Evolutionary conservation across 2,329 filamentous ascomycete species (phyloP).

Genomic region (Monilinia fructigena): DNA sequence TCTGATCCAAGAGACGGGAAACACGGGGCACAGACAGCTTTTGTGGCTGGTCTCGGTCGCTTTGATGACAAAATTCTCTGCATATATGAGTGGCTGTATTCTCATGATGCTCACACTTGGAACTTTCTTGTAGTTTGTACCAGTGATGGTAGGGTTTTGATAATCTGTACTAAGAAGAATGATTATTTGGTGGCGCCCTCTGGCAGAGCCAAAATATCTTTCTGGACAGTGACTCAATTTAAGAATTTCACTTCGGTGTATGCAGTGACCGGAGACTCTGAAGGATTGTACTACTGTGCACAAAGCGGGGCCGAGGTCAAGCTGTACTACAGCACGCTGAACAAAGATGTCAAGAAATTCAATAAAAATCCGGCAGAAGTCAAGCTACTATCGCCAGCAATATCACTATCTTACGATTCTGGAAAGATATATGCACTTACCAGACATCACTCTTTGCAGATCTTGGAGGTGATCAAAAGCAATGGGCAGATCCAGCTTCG

Average conservation of each 20-base stretch:
- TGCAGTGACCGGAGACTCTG: slow-evolving; percentile 54
- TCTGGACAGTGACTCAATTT: slow-evolving; percentile 49
- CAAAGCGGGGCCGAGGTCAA: slow-evolving; percentile 41
- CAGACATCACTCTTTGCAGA: slow-evolving; percentile 53
- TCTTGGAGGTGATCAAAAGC: slow-evolving; percentile 47
- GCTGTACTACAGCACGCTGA: neutral
- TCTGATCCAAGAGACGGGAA: slow-evolving; percentile 45
- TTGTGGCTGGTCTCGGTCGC: slow-evolving; percentile 57
- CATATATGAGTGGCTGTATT: slow-evolving; percentile 63
- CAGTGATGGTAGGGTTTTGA: slow-evolving; percentile 52
- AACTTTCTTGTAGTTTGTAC: slow-evolving; percentile 63
- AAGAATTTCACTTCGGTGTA: slow-evolving; percentile 47
- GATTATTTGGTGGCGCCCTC: neutral
- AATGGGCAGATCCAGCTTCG: slow-evolving; percentile 33
- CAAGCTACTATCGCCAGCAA: slow-evolving; percentile 54
- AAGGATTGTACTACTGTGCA: slow-evolving; percentile 57
- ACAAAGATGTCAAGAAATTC: slow-evolving; percentile 49
- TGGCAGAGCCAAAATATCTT: slow-evolving; percentile 45
- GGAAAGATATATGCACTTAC: slow-evolving; percentile 53
- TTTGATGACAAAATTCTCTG: slow-evolving; percentile 58
- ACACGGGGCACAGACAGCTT: slow-evolving; percentile 45
- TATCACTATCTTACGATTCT: slow-evolving; percentile 48
- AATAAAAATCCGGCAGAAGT: slow-evolving; percentile 48
- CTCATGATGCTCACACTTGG: slow-evolving; percentile 56
- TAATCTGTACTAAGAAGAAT: slow-evolving; percentile 49